Percentiles rank a stretch among this genome's conserved stretches.
Conservation (phyloP, 768 basidiomycete genomes). For the Lactifluus pinguis region DNA sequence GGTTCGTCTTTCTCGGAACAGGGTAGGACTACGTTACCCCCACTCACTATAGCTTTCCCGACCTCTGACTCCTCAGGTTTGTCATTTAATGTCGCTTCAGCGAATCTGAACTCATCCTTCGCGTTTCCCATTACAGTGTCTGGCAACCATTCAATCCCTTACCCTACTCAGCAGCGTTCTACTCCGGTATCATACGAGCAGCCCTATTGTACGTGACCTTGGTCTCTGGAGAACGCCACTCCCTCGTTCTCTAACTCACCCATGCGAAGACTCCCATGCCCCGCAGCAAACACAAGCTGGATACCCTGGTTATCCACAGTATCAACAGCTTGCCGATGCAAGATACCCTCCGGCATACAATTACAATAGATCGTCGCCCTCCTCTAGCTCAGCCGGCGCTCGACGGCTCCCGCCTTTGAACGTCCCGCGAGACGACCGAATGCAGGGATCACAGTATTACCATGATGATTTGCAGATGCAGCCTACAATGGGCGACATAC, state of each 20-base stretch:
- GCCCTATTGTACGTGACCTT: conserved; percentile 5
- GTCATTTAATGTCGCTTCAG: conserved; percentile 13
- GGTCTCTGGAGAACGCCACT: neutral
- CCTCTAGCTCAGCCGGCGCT: neutral
- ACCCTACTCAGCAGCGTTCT: conserved; percentile 10
- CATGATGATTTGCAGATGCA: conserved; percentile 3
- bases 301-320: neutral
- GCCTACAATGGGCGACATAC: conserved; percentile 8
- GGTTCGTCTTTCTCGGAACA: conserved; percentile 17
- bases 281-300: conserved; percentile 2
- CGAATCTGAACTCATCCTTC: conserved; percentile 12
- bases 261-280: conserved; percentile 2
- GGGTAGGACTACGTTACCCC: conserved; percentile 20
- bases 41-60: conserved; percentile 18
- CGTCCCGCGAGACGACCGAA: conserved; percentile 1
- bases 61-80: conserved; percentile 18
- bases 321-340: conserved; percentile 4
- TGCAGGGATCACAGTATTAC: neutral
- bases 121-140: conserved; percentile 8
- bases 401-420: conserved; percentile 7
- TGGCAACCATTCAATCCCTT: conserved; percentile 3
- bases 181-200: conserved; percentile 7
- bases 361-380: conserved; percentile 8
- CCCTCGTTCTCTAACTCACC: neutral
- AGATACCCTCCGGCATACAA: conserved; percentile 1